Conservation (phyloP, 2,329 filamentous ascomycete genomes). For the Paracoccidioides lutzii region DNA sequence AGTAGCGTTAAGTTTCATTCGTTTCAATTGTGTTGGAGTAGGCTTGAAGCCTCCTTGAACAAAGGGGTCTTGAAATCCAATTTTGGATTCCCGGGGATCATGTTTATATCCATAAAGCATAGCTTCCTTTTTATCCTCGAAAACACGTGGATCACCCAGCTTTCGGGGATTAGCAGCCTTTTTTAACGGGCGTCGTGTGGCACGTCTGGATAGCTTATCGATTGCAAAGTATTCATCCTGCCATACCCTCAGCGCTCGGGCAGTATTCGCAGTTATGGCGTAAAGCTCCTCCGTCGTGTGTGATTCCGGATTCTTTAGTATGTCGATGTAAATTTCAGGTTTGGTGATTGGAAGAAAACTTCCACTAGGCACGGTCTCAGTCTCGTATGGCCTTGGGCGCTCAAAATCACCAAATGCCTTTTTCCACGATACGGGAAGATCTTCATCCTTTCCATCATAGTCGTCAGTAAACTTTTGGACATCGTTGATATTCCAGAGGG, state of each 20-base stretch:
- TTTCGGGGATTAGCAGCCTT: slow-evolving; percentile 39
- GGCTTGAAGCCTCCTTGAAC: slow-evolving; percentile 38
- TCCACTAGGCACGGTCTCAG: slow-evolving; percentile 18
- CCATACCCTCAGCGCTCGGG: slow-evolving; percentile 39
- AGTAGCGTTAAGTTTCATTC: slow-evolving; percentile 25
- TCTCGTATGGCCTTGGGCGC: slow-evolving; percentile 25
- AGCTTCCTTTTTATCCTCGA: slow-evolving; percentile 49
- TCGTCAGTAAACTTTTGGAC: slow-evolving; percentile 21
- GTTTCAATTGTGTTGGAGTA: slow-evolving; percentile 29
- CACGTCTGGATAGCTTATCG: slow-evolving; percentile 36
- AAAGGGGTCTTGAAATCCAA: slow-evolving; percentile 45
- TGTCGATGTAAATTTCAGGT: slow-evolving; percentile 24
- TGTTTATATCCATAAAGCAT: slow-evolving; percentile 48
- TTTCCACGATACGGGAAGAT: slow-evolving; percentile 23
- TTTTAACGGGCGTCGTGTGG: slow-evolving; percentile 38
- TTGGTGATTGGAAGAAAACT: slow-evolving; percentile 26
- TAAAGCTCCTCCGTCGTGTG: slow-evolving; percentile 43
- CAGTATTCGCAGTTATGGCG: slow-evolving; percentile 41
- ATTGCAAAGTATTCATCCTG: slow-evolving; percentile 47
- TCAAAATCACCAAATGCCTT: slow-evolving; percentile 19
- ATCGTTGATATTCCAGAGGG: slow-evolving; percentile 28
- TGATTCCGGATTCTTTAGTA: slow-evolving; percentile 25
- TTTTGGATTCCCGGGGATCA: slow-evolving; percentile 35
- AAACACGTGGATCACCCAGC: slow-evolving; percentile 37
- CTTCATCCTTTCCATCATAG: slow-evolving; percentile 21